Evolutionary conservation across 2,329 filamentous ascomycete species (phyloP), one percentile per base, ranked within the genome.

Genomic region (Waltergamsia citrina): DNA sequence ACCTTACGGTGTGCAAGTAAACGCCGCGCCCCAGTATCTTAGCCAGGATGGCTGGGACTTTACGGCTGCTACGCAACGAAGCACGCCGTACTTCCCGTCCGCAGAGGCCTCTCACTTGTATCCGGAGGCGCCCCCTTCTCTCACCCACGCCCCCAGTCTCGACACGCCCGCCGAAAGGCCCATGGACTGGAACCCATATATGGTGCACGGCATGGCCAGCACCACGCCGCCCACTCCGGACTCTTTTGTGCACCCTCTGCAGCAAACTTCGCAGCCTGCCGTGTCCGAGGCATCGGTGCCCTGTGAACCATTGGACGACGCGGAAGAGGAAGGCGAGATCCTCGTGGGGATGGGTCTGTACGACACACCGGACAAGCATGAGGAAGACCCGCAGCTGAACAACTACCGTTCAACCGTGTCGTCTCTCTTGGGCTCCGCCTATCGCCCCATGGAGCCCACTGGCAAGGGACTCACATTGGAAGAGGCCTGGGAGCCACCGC

Each of bases 321-420:
- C 60, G 9, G 63, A 72, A 31, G 74, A 75, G 19, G 74, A 74
- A 29, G 80, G 76, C 24, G 82, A 87, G 47, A 80, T 86, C 39
- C 67, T 90, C 2, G 69, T 87, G n/a, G 84, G 84, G 15, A 80
- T 92, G 71, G 85, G 85, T 1, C 69, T 92, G 0, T 92, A 92
- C 53, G 84, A 86, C 47, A 63, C 73, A 5, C 82, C 82, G 0
- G 79, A 78, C 36, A 71, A 73, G 47, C 46, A 55, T 27, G 56
- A 65, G 7, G 57, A 62, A 15, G 68, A 71, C 36, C 59, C 65
- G 20, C 59, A 66, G 33, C 51, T 72, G 35, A 60, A 74, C 54
- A 65, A 71, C 57, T 67, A 76, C 56, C 53, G 66, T 32, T 66
- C 66, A 5, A 70, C 69, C 18, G 65, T 74, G 37, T 67, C 64